Base-by-base conservation (phyloP, 495 filamentous ascomycete species). In the Penicillium samsonianum region DNA sequence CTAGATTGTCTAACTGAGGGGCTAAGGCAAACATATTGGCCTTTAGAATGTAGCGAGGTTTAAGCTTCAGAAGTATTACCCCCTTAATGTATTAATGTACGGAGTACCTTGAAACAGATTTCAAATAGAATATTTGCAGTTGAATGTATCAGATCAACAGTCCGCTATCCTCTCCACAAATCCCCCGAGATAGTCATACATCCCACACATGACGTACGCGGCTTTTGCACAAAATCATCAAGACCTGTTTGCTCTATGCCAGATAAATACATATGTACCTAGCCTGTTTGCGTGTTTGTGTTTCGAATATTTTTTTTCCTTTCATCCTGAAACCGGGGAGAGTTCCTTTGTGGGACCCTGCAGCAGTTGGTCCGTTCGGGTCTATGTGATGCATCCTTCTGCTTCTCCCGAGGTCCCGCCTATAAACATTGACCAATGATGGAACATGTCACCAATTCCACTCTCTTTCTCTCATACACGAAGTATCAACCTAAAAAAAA, bases 271-370 rank as follows among this genome's bases (percentile, higher is more conserved):
- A 23, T 20, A 7, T 17, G 8, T 31, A 22, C 9, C 14, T n/a
- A 28, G 43, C 23, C 28, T 22, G 26, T 2, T 33, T 12, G n/a
- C 25, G 17, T 47, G 25, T 17, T 48, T 12, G 1, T 12, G 4
- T 19, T 30, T 46, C 46, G 14, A 45, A 35, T 16, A 3, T 28
- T 55, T 26, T 53, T 28, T 2, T 38, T 37, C 30, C 12, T 47
- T 47, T 8, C 23, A 47, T 35, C 41, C 25, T 55, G 53, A 55
- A 55, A 55, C 42, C 53, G 53, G 53, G 41, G 31, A 20, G 16
- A 38, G 42, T 55, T 38, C 31, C 30, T 41, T 38, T 31, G 53
- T 55, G 53, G 53, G 43, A 31, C 53, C 53, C 53, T 55, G 53
- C 53, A 47, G 43, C 20, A 46, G 42, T 47, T 28, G 53, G 53